Percentiles rank a stretch among this genome's conserved stretches.
phyloP scores from a whole-genome alignment of 2,329 filamentous ascomycete genomes.

The Colletotrichum sp. region DNA sequence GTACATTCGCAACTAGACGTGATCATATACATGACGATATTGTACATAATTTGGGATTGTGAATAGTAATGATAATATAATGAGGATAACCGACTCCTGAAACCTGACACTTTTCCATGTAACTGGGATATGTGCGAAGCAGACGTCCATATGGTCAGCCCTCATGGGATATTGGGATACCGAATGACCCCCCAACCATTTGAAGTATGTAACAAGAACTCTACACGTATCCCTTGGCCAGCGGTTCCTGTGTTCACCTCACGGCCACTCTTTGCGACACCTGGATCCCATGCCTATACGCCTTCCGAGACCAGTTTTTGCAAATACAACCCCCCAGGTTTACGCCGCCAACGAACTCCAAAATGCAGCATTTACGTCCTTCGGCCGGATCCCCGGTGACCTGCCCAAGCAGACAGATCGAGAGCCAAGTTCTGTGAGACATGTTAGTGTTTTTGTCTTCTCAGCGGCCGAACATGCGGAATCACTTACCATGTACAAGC shows the following conservation, averaged over 20 bases:
- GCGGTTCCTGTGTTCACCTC: neutral
- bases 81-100: neutral
- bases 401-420: constrained; percentile 43
- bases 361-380: constrained; percentile 32
- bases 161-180: neutral
- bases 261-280: neutral
- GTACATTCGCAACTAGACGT: constrained; percentile 21
- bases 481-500: constrained; percentile 30
- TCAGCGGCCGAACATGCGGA: neutral
- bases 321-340: neutral
- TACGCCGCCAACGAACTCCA: constrained; percentile 12
- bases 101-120: neutral
- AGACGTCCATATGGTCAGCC: neutral
- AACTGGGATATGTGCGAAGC: neutral
- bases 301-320: no score
- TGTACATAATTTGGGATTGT: neutral
- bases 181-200: neutral
- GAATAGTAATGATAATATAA: neutral
- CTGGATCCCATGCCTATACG: neutral
- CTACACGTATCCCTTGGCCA: neutral
- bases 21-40: neutral
- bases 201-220: neutral
- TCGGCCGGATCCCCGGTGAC: constrained; percentile 41
- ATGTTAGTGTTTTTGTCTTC: neutral
- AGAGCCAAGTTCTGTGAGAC: constrained; percentile 35